A percentile compares a stretch with the other conserved stretches of the same genome.
These are phyloP conservation scores for Westerdykella ornata DNA, from an alignment of 2,329 filamentous ascomycete species.

Conservation along the genomic window DNA sequence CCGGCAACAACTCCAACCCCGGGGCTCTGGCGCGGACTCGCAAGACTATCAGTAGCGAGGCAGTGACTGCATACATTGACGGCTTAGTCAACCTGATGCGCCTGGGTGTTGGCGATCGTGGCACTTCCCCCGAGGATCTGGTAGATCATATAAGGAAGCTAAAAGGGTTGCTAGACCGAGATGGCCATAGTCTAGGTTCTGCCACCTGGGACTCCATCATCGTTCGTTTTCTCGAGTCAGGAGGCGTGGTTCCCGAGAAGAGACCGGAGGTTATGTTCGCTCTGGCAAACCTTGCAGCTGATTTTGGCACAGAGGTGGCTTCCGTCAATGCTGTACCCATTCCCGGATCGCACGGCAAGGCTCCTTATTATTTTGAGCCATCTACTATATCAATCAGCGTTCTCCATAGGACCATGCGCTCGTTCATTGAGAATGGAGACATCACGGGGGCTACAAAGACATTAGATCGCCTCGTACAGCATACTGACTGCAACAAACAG, in stretches of 20 bases:
- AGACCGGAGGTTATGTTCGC: conserved; percentile 41
- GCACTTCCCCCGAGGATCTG: conserved; percentile 31
- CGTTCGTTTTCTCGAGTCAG: conserved; percentile 47
- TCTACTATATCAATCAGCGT: conserved; percentile 39
- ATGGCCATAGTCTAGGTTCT: conserved; percentile 36
- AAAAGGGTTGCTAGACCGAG: conserved; percentile 34
- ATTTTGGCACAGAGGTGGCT: conserved; percentile 38
- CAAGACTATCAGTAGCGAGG: conserved; percentile 52
- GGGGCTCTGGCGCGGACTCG: conserved; percentile 29
- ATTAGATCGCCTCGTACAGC: conserved; percentile 34
- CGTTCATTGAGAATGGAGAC: conserved; percentile 37
- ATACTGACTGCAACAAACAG: conserved; percentile 42
- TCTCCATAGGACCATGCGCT: conserved; percentile 39
- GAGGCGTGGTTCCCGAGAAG: conserved; percentile 40
- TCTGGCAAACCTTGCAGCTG: conserved; percentile 37
- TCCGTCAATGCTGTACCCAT: conserved; percentile 31
- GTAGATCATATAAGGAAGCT: conserved; percentile 32
- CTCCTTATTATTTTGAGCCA: conserved; percentile 41
- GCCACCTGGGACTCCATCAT: conserved; percentile 43
- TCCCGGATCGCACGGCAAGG: conserved; percentile 10
- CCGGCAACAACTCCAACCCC: conserved; percentile 11
- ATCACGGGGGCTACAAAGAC: conserved; percentile 35
- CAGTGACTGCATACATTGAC: conserved; percentile 51
- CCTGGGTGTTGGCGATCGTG: conserved; percentile 39
- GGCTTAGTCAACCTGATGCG: conserved; percentile 44